Percentiles rank a stretch among this genome's conserved stretches.
These are phyloP conservation scores for Ziziphus jujuba DNA, from an alignment of 306 rosid species.

Conservation along the genomic window DNA sequence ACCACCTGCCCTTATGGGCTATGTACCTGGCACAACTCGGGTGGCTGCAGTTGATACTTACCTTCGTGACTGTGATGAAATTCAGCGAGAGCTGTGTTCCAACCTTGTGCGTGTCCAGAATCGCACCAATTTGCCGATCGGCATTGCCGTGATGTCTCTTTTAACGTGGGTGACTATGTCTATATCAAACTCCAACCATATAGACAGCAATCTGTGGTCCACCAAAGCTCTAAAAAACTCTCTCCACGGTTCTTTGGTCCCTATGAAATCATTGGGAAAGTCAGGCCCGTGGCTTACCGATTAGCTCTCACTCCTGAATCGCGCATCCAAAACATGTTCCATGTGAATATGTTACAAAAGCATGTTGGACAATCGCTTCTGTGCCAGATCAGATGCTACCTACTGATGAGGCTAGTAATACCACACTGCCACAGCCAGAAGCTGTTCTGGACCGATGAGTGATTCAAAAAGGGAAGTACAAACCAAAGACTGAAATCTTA, in stretches of 20 bases:
- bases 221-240: not conserved
- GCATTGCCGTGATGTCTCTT: not conserved
- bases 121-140: no score
- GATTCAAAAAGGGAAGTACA: not conserved
- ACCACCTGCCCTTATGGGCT: not conserved
- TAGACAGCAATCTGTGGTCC: not conserved
- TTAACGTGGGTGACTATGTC: not conserved
- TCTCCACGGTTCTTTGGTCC: not conserved
- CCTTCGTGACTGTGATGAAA: no score
- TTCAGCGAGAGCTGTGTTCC: no score
- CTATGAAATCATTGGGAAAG: not conserved
- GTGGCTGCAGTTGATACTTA: not conserved
- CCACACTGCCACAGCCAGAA: no score
- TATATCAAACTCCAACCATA: not conserved
- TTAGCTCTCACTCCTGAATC: no score
- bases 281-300: not conserved
- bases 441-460: not conserved
- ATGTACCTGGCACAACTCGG: not conserved
- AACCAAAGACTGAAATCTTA: not conserved
- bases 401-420: no score
- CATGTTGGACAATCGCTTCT: no score
- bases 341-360: no score
- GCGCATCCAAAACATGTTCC: no score
- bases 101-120: no score
- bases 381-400: no score